Base-by-base conservation (phyloP, 495 filamentous ascomycete genomes). In the Rostrohypoxylon terebratum region DNA sequence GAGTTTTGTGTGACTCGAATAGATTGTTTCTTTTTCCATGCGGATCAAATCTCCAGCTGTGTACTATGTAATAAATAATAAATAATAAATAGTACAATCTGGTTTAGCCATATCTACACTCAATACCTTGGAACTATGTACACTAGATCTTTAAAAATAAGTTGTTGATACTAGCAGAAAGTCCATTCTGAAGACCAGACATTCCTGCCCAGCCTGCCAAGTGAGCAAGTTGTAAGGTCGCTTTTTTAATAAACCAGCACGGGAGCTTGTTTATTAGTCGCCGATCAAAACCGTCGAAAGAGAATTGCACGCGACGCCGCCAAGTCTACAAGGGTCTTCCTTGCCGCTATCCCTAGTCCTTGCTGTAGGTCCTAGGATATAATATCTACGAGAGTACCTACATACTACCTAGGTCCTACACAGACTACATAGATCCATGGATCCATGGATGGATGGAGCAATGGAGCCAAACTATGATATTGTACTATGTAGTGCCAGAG, bases 201-300 rank as follows among this genome's bases (percentile, higher is more conserved):
- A 42, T 11, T 42, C 38, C 14, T 42, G 38, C 38, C 38, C 38
- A 28, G 28, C 28, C 28, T 28, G 28, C 28, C 28, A 45, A n/a
- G 42, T 45, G 61, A 69, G 66, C 33, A 42, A 60, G 57, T 13
- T 45, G 45, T 38, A 59, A 60, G 58, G 66, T 66, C 68, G 71
- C 42, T 61, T 69, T 70, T 70, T 74, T 74, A 70, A 67, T 74
- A 65, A 74, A 69, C 66, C 20, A 63, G 21, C 45, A 63, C 67
- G 76, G 71, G 68, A 72, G 71, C 71, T 72, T 72, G 55, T 76
- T 73, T 55, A 68, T 74, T 77, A 73, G 77, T 67, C 69, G 75
- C 74, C 72, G 75, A 78, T 75, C 75, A 75, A 77, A 53, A 63
- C 76, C 63, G 51, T 65, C 59, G 64, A 73, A 68, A 59, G 18